Conservation (phyloP, 108 stramenopile genomes). For the Discostella pseudostelligera region DNA sequence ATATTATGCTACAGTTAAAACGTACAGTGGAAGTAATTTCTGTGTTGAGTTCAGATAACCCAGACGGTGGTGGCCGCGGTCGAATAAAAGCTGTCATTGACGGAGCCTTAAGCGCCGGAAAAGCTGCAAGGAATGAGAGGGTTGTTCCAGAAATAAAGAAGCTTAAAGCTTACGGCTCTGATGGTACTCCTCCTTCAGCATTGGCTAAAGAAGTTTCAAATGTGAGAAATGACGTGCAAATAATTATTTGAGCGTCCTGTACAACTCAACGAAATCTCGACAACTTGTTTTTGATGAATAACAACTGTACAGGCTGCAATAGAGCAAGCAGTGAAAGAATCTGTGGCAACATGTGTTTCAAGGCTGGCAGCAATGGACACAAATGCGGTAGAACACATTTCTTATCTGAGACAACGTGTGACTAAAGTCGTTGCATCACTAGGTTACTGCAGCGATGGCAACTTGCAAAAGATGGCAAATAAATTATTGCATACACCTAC, state of each 20-base stretch:
- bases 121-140: slow-evolving; percentile 61
- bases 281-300: background rate
- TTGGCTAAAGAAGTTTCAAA: slow-evolving; percentile 28
- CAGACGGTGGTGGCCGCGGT: slow-evolving; percentile 10
- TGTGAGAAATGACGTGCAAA: slow-evolving; percentile 4
- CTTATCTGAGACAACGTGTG: slow-evolving; percentile 27
- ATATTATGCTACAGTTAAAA: slow-evolving; percentile 73
- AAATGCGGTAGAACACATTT: slow-evolving; percentile 20
- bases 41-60: slow-evolving; percentile 4
- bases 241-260: background rate
- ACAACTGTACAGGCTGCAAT: slow-evolving; percentile 40
- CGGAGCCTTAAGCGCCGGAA: slow-evolving; percentile 66
- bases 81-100: slow-evolving; percentile 58
- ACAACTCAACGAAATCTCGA: background rate
- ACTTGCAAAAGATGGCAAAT: slow-evolving; percentile 33
- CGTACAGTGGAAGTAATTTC: slow-evolving; percentile 58
- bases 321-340: slow-evolving; percentile 42
- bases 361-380: slow-evolving; percentile 33
- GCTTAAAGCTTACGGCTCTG: slow-evolving; percentile 56
- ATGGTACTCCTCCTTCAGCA: slow-evolving; percentile 47
- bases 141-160: slow-evolving; percentile 51
- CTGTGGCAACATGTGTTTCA: slow-evolving; percentile 42
- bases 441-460: slow-evolving; percentile 1
- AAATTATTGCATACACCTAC: slow-evolving; percentile 56
- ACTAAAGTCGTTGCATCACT: slow-evolving; percentile 20